phyloP scores from a whole-genome alignment of 495 filamentous ascomycete genomes.

The Penicillium macrosclerotiorum region DNA sequence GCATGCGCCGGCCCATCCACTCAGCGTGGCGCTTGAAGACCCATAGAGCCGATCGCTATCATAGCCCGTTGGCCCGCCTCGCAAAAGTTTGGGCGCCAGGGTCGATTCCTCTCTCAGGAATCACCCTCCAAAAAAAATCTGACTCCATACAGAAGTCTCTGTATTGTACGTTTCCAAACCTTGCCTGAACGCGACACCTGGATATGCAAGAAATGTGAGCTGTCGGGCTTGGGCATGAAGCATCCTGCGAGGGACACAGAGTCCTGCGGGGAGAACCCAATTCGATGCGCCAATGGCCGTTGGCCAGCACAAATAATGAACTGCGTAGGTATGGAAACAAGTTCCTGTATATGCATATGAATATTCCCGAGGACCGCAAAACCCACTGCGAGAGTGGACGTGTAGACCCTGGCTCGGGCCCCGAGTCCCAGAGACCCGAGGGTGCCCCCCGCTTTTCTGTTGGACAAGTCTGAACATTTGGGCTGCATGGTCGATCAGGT shows the following conservation, averaged over 20 bases:
- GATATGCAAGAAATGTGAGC: constrained; percentile 10
- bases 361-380: too few species aligned
- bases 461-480: neutral
- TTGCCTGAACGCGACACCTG: too few species aligned
- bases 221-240: neutral
- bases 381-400: too few species aligned
- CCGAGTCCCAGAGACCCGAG: too few species aligned
- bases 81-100: neutral
- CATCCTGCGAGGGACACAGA: neutral
- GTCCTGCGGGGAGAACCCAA: neutral
- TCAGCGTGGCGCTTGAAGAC: constrained; percentile 9
- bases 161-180: too few species aligned
- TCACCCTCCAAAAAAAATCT: too few species aligned
- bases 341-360: neutral
- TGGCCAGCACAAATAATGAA: too few species aligned
- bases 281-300: too few species aligned
- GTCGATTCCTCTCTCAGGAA: too few species aligned
- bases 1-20: constrained; percentile 12
- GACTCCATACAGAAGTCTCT: too few species aligned
- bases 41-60: constrained; percentile 27
- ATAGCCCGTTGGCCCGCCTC: constrained; percentile 14
- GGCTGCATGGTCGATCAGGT: neutral
- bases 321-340: neutral
- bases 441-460: neutral
- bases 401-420: neutral